These are phyloP conservation scores for Paramecium primaurelia DNA, from an alignment of 73 alveolate genomes.

Conservation along the genomic window DNA sequence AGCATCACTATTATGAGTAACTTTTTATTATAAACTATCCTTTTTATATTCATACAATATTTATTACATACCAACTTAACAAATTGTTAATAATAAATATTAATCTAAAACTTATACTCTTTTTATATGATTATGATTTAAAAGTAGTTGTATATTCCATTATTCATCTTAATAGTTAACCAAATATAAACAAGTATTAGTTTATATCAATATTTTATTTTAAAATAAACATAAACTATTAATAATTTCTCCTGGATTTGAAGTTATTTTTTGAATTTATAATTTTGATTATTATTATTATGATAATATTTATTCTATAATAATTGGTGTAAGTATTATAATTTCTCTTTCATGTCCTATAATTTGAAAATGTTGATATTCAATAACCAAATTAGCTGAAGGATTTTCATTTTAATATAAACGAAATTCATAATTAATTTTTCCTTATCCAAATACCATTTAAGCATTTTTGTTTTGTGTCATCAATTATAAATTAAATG, in stretches of 20 bases:
- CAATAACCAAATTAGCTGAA: neutral
- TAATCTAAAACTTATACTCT: neutral
- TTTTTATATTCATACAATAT: neutral
- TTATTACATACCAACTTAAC: neutral
- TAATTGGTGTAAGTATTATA: neutral
- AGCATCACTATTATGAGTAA: neutral
- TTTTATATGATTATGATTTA: neutral
- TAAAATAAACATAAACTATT: neutral
- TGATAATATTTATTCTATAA: neutral
- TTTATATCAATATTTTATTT: neutral
- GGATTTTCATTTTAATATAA: neutral
- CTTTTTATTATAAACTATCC: neutral
- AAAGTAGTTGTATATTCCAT: neutral
- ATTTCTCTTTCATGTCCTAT: slow-evolving; percentile 1
- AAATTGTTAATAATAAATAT: neutral
- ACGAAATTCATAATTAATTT: neutral
- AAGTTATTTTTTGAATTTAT: neutral
- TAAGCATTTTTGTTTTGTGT: neutral
- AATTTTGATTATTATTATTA: neutral
- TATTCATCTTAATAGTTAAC: neutral
- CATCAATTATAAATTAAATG: neutral
- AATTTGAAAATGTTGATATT: neutral
- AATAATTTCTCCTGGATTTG: neutral
- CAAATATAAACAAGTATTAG: neutral
- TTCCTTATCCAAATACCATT: neutral